Evolutionary conservation across 768 basidiomycete species (phyloP), one percentile per base, ranked within the genome.

Genomic region (Boletus huronensis): DNA sequence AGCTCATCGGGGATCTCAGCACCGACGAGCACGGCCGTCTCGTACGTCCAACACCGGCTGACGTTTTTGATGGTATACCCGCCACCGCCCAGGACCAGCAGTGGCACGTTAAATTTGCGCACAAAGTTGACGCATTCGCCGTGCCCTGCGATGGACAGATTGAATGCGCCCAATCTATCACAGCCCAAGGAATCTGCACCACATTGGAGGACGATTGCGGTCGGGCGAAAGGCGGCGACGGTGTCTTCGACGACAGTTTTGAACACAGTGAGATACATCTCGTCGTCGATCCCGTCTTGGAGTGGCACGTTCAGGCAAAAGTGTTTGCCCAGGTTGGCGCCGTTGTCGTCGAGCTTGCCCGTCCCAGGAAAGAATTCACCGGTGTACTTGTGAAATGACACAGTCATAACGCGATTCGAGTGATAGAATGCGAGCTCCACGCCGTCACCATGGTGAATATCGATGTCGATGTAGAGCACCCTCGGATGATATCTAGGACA

Each of bases 351-450:
- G 9, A 98, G 79, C 70, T 94, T 94, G 16, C 96, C 96, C 0
- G 96, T 99, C 0, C 95, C 94, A 0, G 96, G 96, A 71, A 99
- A 99, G 78, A 99, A 99, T 65, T 96, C 93, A 52, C 93, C 94
- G 1, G 90, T 94, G 76, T 97, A 99, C 74, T 98, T 98, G 78
- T 99, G 96, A 74, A 99, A 99, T 1, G 96, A 98, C 14, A 98
- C 92, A 0, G 96, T 98, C 83, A 98, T 88, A 58, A 99, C 96
- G n/a, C 96, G 87, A 64, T 99, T 94, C 36, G 93, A 89, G 62
- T 96, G 88, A 72, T 96, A 99, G 72, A 99, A 98, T 0, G 96
- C 97, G 56, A 96, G 88, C 67, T 99, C 93, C 3, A 99, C 97
- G 23, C 96, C 96, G 64, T 99, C 96, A 8, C 96, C 96, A 62